Evolutionary conservation across 163 green algal species (phyloP).

Genomic region (Volvox carteri): DNA sequence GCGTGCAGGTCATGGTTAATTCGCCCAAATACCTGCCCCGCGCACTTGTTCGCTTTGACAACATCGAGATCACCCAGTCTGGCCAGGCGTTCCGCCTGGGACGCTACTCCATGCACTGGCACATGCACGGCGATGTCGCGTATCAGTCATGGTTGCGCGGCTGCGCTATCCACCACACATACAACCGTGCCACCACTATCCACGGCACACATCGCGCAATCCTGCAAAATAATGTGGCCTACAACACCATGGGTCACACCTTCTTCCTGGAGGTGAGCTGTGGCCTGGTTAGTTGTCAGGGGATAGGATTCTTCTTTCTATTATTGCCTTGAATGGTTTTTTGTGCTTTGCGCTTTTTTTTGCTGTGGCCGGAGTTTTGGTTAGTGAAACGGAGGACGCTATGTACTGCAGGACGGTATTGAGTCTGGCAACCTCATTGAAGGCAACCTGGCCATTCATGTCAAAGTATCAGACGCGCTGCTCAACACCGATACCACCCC

Average conservation of each 20-base stretch:
- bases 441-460: constrained; percentile 80
- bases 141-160: constrained; percentile 64
- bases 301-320: too few relatives aligned
- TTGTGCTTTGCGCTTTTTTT: too few relatives aligned
- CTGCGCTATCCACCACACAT: constrained; percentile 74
- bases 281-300: too few relatives aligned
- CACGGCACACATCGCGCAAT: constrained; percentile 67
- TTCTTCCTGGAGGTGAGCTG: constrained; percentile 78
- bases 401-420: constrained; percentile 72
- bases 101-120: constrained; percentile 83
- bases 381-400: too few relatives aligned
- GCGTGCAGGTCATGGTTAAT: constrained; percentile 65
- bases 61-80: constrained; percentile 64
- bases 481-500: constrained; percentile 84
- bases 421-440: constrained; percentile 76
- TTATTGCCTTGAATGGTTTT: too few relatives aligned
- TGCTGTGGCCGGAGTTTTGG: too few relatives aligned
- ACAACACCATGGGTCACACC: constrained; percentile 73
- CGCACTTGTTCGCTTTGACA: constrained; percentile 54
- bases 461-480: constrained; percentile 62
- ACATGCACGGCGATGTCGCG: constrained; percentile 72
- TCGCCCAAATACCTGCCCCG: constrained; percentile 41
- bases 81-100: constrained; percentile 76
- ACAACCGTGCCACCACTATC: constrained; percentile 71
- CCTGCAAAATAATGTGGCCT: constrained; percentile 71